Evolutionary conservation across 2,329 filamentous ascomycete species (phyloP).

Genomic region (Chaetomium strumarium): DNA sequence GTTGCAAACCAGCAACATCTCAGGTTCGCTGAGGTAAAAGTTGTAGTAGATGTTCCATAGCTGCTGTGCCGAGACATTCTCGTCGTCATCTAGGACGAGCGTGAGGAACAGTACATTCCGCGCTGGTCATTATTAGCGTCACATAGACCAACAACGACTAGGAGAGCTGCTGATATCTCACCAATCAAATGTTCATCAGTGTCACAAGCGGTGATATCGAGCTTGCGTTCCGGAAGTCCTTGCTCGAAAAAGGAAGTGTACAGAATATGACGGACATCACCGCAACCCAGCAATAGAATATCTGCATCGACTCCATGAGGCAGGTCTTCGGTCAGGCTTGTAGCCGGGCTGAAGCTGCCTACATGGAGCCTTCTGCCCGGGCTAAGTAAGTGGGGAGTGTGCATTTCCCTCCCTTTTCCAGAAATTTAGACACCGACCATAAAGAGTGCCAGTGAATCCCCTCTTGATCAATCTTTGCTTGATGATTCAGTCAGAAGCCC

Average conservation of each 20-base stretch:
- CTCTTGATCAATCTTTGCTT: background rate
- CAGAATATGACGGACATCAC: constrained; percentile 51
- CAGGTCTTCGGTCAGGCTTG: constrained; percentile 41
- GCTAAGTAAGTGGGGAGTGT: background rate
- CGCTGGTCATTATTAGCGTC: constrained; percentile 32
- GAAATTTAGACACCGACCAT: no score
- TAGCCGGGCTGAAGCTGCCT: constrained; percentile 50
- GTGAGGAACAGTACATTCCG: constrained; percentile 50
- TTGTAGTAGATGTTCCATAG: constrained; percentile 55
- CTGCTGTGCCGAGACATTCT: constrained; percentile 23
- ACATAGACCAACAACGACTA: constrained; percentile 2
- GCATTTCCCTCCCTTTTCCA: constrained; percentile 6
- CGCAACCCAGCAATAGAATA: constrained; percentile 50
- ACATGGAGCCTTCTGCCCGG: constrained; percentile 37
- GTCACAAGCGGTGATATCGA: constrained; percentile 55
- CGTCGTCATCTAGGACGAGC: constrained; percentile 40
- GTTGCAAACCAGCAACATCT: constrained; percentile 32
- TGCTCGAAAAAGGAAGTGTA: constrained; percentile 44
- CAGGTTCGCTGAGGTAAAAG: constrained; percentile 37
- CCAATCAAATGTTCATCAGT: constrained; percentile 44
- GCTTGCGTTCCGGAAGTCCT: constrained; percentile 19
- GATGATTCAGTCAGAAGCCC: no score
- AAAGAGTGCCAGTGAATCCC: background rate
- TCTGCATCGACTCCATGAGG: constrained; percentile 45
- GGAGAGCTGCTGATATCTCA: constrained; percentile 25